These are phyloP conservation scores for Penicillium occitanis DNA, from an alignment of 2,329 filamentous ascomycete genomes.

Conservation along the genomic window DNA sequence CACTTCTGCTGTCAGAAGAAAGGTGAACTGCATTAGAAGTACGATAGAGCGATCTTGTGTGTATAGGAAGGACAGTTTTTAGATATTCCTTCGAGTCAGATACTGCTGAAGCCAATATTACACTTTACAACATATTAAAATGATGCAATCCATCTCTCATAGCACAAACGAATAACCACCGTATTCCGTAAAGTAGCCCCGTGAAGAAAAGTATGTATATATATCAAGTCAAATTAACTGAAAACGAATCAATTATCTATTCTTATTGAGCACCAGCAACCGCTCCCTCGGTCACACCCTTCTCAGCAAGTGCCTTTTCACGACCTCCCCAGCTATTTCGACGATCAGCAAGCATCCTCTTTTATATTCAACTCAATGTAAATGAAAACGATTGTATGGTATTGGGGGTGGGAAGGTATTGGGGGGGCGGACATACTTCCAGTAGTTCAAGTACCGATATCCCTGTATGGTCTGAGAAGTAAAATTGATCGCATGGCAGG, in stretches of 20 bases:
- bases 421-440: slow-evolving; percentile 44
- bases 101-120: not conserved
- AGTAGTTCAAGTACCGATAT: slow-evolving; percentile 63
- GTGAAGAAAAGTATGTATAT: not conserved
- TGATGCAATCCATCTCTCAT: not conserved
- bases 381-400: not conserved
- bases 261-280: slow-evolving; percentile 12
- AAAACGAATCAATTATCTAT: slow-evolving; percentile 5
- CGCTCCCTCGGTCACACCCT: slow-evolving; percentile 20
- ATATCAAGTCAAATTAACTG: not conserved
- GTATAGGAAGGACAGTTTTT: not conserved
- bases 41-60: slow-evolving; percentile 8
- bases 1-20: not conserved
- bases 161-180: not conserved
- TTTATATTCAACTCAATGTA: not conserved
- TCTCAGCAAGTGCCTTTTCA: slow-evolving; percentile 40
- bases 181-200: not conserved
- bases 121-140: not conserved
- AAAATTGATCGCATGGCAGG: slow-evolving; percentile 66
- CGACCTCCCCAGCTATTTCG: slow-evolving; percentile 43
- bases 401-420: not conserved
- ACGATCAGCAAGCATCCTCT: not conserved
- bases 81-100: not conserved
- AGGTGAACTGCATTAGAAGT: slow-evolving; percentile 13
- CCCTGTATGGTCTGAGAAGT: slow-evolving; percentile 60